Conservation (phyloP, 2,329 filamentous ascomycete genomes). For the Nakataea oryzae region DNA sequence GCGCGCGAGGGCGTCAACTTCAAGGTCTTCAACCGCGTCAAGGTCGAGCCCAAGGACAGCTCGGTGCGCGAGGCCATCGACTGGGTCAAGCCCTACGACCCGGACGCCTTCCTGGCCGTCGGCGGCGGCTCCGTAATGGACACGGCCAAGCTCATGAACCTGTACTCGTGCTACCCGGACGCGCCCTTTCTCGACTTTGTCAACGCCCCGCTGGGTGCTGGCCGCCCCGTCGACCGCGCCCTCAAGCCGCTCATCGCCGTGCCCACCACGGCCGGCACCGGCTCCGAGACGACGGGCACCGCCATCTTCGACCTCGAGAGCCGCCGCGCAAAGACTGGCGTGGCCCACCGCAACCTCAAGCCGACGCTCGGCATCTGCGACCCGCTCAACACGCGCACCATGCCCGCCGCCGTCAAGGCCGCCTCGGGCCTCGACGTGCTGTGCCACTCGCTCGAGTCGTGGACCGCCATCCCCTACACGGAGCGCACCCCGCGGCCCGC, state of each 20-base stretch:
- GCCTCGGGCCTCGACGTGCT: conserved; percentile 88
- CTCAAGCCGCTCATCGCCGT: conserved; percentile 72
- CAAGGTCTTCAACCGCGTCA: conserved; percentile 69
- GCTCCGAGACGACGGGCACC: conserved; percentile 91
- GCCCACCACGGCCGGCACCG: conserved; percentile 77
- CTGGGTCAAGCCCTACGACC: conserved; percentile 68
- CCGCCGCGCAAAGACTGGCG: conserved; percentile 86
- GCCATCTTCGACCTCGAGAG: conserved; percentile 94
- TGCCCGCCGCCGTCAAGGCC: conserved; percentile 90
- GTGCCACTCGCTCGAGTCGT: conserved; percentile 90
- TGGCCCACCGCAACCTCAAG: conserved; percentile 91
- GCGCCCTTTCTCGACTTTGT: conserved; percentile 97
- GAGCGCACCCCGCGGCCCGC: conserved; percentile 73
- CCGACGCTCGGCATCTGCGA: conserved; percentile 83
- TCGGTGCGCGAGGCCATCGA: conserved; percentile 87
- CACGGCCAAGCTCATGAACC: conserved; percentile 97
- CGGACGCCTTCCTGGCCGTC: conserved; percentile 88
- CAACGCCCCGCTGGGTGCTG: conserved; percentile 85
- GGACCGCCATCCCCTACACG: conserved; percentile 93
- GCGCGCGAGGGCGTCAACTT: conserved; percentile 69
- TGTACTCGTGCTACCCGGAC: conserved; percentile 83
- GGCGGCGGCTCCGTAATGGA: conserved; percentile 93
- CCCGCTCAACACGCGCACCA: conserved; percentile 85
- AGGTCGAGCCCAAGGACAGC: conserved; percentile 89
- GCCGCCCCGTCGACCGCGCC: conserved; percentile 59